These are phyloP conservation scores for Stemphylium beticola DNA, from an alignment of 2,329 filamentous ascomycete genomes.

Conservation along the genomic window DNA sequence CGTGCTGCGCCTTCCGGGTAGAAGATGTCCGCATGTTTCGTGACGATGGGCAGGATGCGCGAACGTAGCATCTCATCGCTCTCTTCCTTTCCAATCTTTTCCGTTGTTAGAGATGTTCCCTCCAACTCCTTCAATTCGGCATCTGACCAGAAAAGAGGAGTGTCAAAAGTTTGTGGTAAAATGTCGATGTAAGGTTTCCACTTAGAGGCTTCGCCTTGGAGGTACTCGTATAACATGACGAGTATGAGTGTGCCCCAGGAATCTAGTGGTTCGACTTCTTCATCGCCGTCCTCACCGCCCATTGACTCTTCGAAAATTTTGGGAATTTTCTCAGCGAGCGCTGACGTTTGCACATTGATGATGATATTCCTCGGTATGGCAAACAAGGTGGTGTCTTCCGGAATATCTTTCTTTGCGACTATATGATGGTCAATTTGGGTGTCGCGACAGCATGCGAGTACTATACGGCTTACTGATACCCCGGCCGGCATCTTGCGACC, in stretches of 20 bases:
- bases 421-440: background rate
- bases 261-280: slow-evolving; percentile 19
- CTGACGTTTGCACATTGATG: slow-evolving; percentile 29
- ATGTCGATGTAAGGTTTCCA: slow-evolving; percentile 35
- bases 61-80: slow-evolving; percentile 26
- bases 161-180: slow-evolving; percentile 27
- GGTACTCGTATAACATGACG: slow-evolving; percentile 28
- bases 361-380: slow-evolving; percentile 29
- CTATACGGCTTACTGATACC: slow-evolving; percentile 24
- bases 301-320: slow-evolving; percentile 19
- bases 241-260: slow-evolving; percentile 31
- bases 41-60: slow-evolving; percentile 23
- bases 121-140: slow-evolving; percentile 27
- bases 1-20: slow-evolving; percentile 7
- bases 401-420: slow-evolving; percentile 26
- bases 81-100: slow-evolving; percentile 30
- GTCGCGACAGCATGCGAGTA: rapidly evolving
- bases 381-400: slow-evolving; percentile 26
- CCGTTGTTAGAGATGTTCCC: slow-evolving; percentile 24
- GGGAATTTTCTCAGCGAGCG: slow-evolving; percentile 22
- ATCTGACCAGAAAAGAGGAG: slow-evolving; percentile 30
- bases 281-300: slow-evolving; percentile 20
- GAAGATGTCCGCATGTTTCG: slow-evolving; percentile 15
- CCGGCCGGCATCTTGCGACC: slow-evolving; percentile 26
- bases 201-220: slow-evolving; percentile 25